Evolutionary conservation across 257 asterid genomes (phyloP).

Genomic region (Lycium barbarum): DNA sequence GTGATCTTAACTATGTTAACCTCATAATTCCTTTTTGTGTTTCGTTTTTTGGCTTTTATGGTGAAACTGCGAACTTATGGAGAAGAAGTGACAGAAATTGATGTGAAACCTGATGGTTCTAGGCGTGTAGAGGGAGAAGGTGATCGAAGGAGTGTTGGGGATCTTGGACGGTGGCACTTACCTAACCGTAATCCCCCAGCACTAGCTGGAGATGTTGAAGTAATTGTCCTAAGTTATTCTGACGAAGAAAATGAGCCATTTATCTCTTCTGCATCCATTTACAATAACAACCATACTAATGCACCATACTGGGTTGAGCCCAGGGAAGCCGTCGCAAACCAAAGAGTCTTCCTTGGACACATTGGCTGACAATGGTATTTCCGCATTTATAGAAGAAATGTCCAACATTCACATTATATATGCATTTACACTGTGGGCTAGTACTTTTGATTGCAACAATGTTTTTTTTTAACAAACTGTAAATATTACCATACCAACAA

Average conservation of each 20-base stretch:
- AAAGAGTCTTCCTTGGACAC: constrained; percentile 55
- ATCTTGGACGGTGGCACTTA: constrained; percentile 84
- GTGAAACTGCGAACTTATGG: constrained; percentile 67
- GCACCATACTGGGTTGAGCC: constrained; percentile 50
- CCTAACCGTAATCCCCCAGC: constrained; percentile 59
- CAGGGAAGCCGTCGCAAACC: constrained; percentile 53
- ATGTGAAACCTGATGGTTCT: constrained; percentile 95
- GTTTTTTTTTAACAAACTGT: too few species aligned
- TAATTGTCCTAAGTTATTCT: constrained; percentile 87
- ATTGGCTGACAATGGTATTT: constrained; percentile 69
- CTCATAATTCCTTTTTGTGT: constrained; percentile 5
- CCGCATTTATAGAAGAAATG: not conserved
- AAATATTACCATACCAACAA: too few species aligned
- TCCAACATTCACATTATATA: constrained; percentile 21
- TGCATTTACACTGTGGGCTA: constrained; percentile 4
- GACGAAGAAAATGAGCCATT: constrained; percentile 72
- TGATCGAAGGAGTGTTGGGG: constrained; percentile 73
- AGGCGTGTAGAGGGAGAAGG: constrained; percentile 95
- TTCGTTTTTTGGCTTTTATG: constrained; percentile 20
- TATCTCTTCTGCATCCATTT: constrained; percentile 47
- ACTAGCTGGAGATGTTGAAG: constrained; percentile 58
- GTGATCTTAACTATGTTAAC: not conserved
- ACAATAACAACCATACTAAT: constrained; percentile 44
- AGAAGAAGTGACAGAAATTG: constrained; percentile 84
- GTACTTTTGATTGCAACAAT: not conserved